Evolutionary conservation across 306 rosid genomes (phyloP).

Genomic region (Prinsepia uniflora): DNA sequence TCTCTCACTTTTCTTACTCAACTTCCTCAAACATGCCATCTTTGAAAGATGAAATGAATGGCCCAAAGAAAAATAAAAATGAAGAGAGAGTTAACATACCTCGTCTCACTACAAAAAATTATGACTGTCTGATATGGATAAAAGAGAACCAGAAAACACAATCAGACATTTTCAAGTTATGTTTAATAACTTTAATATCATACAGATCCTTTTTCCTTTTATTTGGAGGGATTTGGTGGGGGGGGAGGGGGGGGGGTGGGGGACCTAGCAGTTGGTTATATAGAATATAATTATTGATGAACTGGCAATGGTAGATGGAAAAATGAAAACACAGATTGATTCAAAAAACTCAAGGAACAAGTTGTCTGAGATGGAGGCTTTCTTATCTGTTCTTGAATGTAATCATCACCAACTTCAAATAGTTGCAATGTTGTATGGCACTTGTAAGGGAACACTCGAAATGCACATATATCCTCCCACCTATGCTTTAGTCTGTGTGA

Average conservation of each 20-base stretch:
- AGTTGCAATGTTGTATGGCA: conserved; percentile 84
- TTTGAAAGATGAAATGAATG: neutral
- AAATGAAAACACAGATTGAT: conserved; percentile 2
- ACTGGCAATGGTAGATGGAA: neutral
- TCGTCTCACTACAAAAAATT: neutral
- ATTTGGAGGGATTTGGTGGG: too few relatives aligned
- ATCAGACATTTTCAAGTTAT: neutral
- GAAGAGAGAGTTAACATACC: neutral
- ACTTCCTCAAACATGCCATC: neutral
- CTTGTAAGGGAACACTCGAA: conserved; percentile 80
- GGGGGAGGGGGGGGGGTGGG: too few relatives aligned
- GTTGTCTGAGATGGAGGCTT: conserved; percentile 55
- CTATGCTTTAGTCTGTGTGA: conserved; percentile 50
- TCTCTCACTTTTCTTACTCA: neutral
- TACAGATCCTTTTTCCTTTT: neutral
- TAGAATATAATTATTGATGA: neutral
- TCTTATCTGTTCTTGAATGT: conserved; percentile 71
- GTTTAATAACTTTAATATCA: neutral
- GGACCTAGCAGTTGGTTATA: neutral
- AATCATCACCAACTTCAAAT: conserved; percentile 84
- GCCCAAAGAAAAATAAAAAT: neutral
- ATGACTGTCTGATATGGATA: neutral
- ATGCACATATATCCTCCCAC: conserved; percentile 76
- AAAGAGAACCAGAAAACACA: neutral
- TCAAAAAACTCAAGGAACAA: conserved; percentile 59